These are phyloP conservation scores for Immersiella caudata DNA, from an alignment of 495 filamentous ascomycete genomes.

Conservation along the genomic window DNA sequence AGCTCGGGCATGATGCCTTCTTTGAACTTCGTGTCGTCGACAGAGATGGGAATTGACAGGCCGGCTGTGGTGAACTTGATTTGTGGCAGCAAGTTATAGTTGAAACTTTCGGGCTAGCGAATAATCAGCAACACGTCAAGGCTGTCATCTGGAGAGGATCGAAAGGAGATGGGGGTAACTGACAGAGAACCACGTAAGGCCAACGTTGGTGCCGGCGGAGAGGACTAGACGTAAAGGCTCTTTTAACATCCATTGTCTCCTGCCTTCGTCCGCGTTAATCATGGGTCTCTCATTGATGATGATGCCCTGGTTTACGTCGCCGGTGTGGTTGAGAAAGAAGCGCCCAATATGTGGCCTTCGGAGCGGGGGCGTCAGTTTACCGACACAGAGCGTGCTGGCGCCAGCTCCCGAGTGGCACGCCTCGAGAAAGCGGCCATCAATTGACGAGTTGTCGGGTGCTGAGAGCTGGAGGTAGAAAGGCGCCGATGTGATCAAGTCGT, in stretches of 20 bases:
- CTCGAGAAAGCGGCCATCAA: conserved; percentile 43
- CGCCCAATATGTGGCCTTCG: conserved; percentile 17
- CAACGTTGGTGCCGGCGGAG: conserved; percentile 55
- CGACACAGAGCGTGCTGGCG: conserved; percentile 56
- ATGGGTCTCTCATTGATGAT: conserved; percentile 31
- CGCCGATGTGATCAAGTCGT: conserved; percentile 29
- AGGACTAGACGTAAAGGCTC: conserved; percentile 45
- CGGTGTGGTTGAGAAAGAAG: conserved; percentile 40
- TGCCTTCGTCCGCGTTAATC: conserved; percentile 19
- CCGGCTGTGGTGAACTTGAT: conserved; percentile 51
- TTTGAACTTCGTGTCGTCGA: conserved; percentile 47
- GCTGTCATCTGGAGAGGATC: conserved; percentile 30
- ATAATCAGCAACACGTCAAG: neutral
- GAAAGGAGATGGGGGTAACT: neutral
- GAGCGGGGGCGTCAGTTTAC: conserved; percentile 18
- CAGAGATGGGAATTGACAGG: conserved; percentile 49
- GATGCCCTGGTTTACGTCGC: conserved; percentile 46
- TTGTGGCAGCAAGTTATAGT: neutral
- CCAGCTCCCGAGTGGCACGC: conserved; percentile 62
- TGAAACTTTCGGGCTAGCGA: conserved; percentile 31
- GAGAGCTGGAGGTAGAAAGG: conserved; percentile 47
- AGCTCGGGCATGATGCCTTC: conserved; percentile 24
- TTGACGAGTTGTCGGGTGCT: conserved; percentile 33
- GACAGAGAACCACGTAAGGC: conserved; percentile 41
- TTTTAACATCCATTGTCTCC: conserved; percentile 36